Conservation (phyloP, 2,329 filamentous ascomycete species). For the Didymella sp. region DNA sequence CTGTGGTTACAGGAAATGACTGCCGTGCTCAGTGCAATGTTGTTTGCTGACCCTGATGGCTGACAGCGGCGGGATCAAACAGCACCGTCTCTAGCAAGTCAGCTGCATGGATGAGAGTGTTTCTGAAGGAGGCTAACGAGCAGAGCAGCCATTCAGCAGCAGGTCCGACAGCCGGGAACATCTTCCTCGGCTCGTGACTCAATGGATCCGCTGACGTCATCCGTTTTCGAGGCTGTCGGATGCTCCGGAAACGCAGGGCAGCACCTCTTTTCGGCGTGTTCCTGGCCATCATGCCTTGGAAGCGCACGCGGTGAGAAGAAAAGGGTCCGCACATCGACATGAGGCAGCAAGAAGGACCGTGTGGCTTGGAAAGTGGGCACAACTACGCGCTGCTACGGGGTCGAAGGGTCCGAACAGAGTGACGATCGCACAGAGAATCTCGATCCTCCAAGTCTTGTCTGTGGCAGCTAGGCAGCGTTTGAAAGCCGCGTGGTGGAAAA, state of each 20-base stretch:
- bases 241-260: constrained; percentile 9
- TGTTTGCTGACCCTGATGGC: neutral
- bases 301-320: constrained; percentile 3
- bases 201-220: constrained; percentile 12
- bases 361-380: constrained; percentile 7
- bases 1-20: constrained; percentile 13
- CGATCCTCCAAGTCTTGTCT: constrained; percentile 22
- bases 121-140: neutral
- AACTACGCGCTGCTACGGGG: neutral
- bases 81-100: neutral
- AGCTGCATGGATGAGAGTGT: neutral
- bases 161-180: constrained; percentile 1
- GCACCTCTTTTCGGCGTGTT: constrained; percentile 15
- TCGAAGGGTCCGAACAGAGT: constrained; percentile 8
- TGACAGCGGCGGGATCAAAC: constrained; percentile 6
- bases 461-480: constrained; percentile 27
- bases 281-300: constrained; percentile 12
- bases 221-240: constrained; percentile 3
- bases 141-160: neutral
- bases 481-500: constrained; percentile 21
- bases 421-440: constrained; percentile 24
- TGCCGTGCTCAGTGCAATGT: constrained; percentile 2
- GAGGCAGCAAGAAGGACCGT: constrained; percentile 9
- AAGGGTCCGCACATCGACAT: constrained; percentile 11
- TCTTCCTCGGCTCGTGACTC: constrained; percentile 5